These are phyloP conservation scores for Crepidotus variabilis DNA, from an alignment of 768 basidiomycete species.

Conservation along the genomic window DNA sequence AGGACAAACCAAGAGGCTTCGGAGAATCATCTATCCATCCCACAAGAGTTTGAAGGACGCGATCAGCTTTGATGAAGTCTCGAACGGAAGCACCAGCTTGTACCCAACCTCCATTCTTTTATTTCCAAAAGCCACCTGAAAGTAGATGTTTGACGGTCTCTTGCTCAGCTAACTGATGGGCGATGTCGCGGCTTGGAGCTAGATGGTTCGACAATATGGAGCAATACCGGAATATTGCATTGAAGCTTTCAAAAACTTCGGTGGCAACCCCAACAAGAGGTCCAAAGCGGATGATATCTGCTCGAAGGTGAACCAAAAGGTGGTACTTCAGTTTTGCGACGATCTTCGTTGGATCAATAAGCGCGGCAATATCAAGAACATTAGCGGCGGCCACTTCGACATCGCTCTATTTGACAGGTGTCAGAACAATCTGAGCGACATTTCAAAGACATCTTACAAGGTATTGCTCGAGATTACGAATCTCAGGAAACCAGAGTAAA, in stretches of 20 bases:
- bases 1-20: too few species aligned
- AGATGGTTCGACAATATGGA: slow-evolving; percentile 33
- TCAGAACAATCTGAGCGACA: neutral
- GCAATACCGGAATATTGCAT: slow-evolving; percentile 31
- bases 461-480: slow-evolving; percentile 32
- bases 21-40: too few species aligned
- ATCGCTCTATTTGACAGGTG: slow-evolving; percentile 17
- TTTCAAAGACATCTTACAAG: slow-evolving; percentile 17
- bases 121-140: slow-evolving; percentile 16
- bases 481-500: slow-evolving; percentile 38
- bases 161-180: slow-evolving; percentile 18
- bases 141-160: slow-evolving; percentile 21
- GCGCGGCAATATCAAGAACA: slow-evolving; percentile 30
- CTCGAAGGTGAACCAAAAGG: slow-evolving; percentile 21
- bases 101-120: neutral
- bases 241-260: slow-evolving; percentile 30
- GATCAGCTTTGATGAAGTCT: neutral
- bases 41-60: slow-evolving; percentile 1
- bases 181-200: slow-evolving; percentile 33
- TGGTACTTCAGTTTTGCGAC: slow-evolving; percentile 14
- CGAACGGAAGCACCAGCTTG: neutral
- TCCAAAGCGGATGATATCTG: slow-evolving; percentile 25
- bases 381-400: slow-evolving; percentile 27
- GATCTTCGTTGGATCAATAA: slow-evolving; percentile 31
- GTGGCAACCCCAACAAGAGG: slow-evolving; percentile 23